Evolutionary conservation across 140 eudicot genomes (phyloP).

Genomic region (Bidens hawaiensis): DNA sequence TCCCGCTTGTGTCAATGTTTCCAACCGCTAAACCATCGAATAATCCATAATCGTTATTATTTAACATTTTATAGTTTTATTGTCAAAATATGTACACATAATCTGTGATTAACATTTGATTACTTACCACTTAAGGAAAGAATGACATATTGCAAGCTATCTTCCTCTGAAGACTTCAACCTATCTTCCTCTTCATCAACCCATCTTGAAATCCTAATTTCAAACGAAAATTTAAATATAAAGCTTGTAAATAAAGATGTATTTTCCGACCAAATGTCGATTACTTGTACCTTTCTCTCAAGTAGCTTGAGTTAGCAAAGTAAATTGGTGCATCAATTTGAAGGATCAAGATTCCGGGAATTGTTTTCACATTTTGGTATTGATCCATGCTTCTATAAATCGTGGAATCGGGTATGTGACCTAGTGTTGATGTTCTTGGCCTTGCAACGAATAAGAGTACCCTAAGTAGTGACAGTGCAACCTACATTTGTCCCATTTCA

Average conservation of each 20-base stretch:
- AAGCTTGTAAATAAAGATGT: neutral
- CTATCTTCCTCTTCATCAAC: conserved; percentile 85
- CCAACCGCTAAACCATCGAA: conserved; percentile 87
- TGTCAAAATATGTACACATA: neutral
- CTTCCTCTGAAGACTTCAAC: conserved; percentile 50
- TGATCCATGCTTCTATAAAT: conserved; percentile 71
- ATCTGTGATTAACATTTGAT: neutral
- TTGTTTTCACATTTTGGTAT: conserved; percentile 50
- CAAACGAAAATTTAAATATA: neutral
- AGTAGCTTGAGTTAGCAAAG: conserved; percentile 67
- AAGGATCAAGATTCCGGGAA: conserved; percentile 67
- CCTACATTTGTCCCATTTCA: conserved; percentile 44
- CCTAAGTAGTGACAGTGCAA: conserved; percentile 65
- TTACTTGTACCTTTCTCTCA: conserved; percentile 64
- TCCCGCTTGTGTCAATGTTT: conserved; percentile 87
- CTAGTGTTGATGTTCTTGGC: conserved; percentile 55
- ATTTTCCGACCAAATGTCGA: neutral
- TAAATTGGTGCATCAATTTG: conserved; percentile 79
- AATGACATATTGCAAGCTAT: conserved; percentile 58
- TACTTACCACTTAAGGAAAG: conserved; percentile 77
- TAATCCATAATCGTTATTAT: neutral
- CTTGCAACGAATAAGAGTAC: conserved; percentile 63
- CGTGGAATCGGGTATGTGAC: conserved; percentile 59
- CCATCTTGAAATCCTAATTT: conserved; percentile 74
- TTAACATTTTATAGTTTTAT: neutral